Evolutionary conservation across 2,329 filamentous ascomycete species (phyloP).

Genomic region (Aspergillaceae sp.): DNA sequence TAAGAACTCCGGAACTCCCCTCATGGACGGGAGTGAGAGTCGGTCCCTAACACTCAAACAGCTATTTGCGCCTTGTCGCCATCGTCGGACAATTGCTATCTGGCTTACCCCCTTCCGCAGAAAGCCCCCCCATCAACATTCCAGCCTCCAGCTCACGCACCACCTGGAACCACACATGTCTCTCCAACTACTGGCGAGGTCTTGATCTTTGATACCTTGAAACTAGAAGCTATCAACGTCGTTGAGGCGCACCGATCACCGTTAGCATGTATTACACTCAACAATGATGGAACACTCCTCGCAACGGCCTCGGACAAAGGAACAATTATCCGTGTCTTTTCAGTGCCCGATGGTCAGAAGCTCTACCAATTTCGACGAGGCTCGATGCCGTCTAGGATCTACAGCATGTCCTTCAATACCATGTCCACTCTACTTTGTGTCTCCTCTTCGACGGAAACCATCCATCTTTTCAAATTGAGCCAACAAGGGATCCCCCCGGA

Average conservation of each 20-base stretch:
- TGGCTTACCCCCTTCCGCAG: conserved; percentile 81
- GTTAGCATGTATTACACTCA: conserved; percentile 80
- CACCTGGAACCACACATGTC: conserved; percentile 64
- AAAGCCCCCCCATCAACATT: conserved; percentile 47
- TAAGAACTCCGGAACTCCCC: conserved; percentile 22
- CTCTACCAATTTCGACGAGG: conserved; percentile 93
- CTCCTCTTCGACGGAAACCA: conserved; percentile 90
- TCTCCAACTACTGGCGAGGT: conserved; percentile 84
- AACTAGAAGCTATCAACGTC: conserved; percentile 86
- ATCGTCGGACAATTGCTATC: conserved; percentile 90
- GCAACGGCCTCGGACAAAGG: conserved; percentile 96
- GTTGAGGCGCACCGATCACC: conserved; percentile 92
- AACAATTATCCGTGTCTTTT: conserved; percentile 94
- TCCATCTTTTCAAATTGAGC: conserved; percentile 85
- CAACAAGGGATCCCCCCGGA: conserved; percentile 27
- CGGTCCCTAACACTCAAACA: conserved; percentile 19
- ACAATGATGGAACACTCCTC: conserved; percentile 81
- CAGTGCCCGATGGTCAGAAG: conserved; percentile 81
- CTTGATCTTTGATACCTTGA: conserved; percentile 81
- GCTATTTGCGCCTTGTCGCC: conserved; percentile 89
- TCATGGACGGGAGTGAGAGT: background rate
- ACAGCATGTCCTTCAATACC: conserved; percentile 97
- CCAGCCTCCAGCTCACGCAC: conserved; percentile 67
- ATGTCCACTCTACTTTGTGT: conserved; percentile 89
- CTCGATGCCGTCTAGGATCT: conserved; percentile 91